Conservation (phyloP, 306 rosid species). For the Castanea sativa region DNA sequence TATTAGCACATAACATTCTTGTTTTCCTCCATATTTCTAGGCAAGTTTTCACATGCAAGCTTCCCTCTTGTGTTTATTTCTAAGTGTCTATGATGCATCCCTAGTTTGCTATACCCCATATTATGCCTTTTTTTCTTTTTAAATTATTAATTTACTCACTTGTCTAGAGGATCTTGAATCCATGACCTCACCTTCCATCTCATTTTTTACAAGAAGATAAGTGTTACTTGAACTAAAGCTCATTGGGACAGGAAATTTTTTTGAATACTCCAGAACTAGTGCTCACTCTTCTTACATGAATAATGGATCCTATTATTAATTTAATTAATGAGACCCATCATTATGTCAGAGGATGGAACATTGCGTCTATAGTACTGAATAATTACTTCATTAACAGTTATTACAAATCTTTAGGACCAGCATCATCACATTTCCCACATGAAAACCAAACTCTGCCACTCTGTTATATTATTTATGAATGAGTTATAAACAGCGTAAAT, state of each 20-base stretch:
- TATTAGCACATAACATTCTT: too few species aligned
- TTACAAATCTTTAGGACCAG: background rate
- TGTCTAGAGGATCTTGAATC: background rate
- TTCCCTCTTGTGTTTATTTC: background rate
- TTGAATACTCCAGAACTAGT: too few species aligned
- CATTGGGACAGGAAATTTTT: background rate
- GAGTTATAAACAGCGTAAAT: background rate
- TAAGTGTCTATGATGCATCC: background rate
- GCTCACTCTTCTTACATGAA: too few species aligned
- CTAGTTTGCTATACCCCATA: background rate
- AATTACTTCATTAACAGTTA: background rate
- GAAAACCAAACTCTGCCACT: background rate
- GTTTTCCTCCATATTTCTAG: too few species aligned
- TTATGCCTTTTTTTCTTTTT: background rate
- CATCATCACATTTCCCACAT: background rate
- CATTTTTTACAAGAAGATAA: background rate
- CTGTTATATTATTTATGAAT: background rate
- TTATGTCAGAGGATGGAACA: too few species aligned
- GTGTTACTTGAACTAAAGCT: background rate
- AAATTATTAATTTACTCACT: background rate
- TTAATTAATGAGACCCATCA: too few species aligned
- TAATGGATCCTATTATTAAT: too few species aligned
- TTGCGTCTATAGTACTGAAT: too few species aligned
- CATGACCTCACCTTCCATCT: background rate
- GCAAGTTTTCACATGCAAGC: too few species aligned